Conservation (phyloP, 805 yeast species). For the Saturnispora quitensis region DNA sequence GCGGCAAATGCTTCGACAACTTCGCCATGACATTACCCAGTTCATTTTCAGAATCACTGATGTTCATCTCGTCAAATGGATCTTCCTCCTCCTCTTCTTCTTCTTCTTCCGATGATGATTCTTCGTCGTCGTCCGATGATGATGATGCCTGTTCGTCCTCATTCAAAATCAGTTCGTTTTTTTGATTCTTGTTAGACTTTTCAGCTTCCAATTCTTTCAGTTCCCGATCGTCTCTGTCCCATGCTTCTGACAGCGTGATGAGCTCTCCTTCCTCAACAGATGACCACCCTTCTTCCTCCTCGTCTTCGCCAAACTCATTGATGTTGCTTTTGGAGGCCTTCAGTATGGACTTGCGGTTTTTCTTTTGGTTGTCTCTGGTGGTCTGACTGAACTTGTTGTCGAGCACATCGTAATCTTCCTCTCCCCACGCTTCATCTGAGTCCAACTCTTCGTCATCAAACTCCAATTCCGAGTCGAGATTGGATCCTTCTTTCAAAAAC, state of each 20-base stretch:
- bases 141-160: constrained; percentile 17
- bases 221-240: constrained; percentile 72
- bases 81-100: constrained; percentile 13
- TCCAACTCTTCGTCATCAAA: constrained; percentile 32
- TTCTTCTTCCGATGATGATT: constrained; percentile 6
- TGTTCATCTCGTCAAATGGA: constrained; percentile 23
- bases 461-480: constrained; percentile 22
- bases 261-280: constrained; percentile 72
- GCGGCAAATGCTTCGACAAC: constrained; percentile 28
- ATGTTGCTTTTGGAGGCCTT: constrained; percentile 10
- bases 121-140: not conserved
- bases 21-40: constrained; percentile 38
- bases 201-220: constrained; percentile 6
- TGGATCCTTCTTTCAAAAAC: constrained; percentile 12
- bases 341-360: constrained; percentile 1
- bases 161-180: constrained; percentile 16
- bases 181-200: constrained; percentile 6
- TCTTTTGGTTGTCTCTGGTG: constrained; percentile 40
- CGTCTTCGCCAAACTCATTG: constrained; percentile 34
- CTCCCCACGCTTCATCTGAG: constrained; percentile 86
- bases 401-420: constrained; percentile 54
- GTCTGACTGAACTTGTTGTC: constrained; percentile 63
- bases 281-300: constrained; percentile 56
- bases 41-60: constrained; percentile 35
- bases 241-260: constrained; percentile 72